Evolutionary conservation across 2,329 filamentous ascomycete genomes (phyloP).

Genomic region (Calonectria honghensis): DNA sequence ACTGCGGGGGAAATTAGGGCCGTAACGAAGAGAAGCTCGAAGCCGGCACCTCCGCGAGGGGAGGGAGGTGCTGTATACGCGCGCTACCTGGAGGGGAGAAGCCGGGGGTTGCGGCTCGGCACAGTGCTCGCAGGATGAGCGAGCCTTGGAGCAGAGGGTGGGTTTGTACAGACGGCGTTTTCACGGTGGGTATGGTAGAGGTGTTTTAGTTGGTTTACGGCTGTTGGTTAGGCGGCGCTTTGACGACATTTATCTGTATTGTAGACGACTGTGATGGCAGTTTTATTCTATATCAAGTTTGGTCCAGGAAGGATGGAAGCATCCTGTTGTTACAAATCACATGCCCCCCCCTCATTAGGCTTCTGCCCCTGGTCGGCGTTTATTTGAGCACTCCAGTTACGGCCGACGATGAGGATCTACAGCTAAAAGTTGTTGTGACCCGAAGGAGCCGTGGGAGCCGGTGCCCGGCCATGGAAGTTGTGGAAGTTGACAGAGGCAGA

Average conservation of each 20-base stretch:
- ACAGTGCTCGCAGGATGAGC: constrained; percentile 6
- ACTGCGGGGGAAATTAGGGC: constrained; percentile 62
- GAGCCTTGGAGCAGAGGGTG: not conserved
- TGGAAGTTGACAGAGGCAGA: constrained; percentile 31
- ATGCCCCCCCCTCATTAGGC: constrained; percentile 18
- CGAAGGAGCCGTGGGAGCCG: constrained; percentile 52
- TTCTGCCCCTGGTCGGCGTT: constrained; percentile 31
- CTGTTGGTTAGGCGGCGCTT: constrained; percentile 32
- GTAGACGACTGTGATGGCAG: constrained; percentile 48
- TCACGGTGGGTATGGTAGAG: constrained; percentile 46
- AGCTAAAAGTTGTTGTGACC: constrained; percentile 39
- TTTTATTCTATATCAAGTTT: constrained; percentile 36
- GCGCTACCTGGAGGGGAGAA: not conserved
- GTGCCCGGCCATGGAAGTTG: constrained; percentile 20
- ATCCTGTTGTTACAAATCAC: constrained; percentile 25
- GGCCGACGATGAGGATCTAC: constrained; percentile 37
- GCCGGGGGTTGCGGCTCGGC: not conserved
- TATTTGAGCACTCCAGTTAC: constrained; percentile 43
- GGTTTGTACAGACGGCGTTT: constrained; percentile 36
- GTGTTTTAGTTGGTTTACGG: constrained; percentile 36
- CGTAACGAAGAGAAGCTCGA: constrained; percentile 45
- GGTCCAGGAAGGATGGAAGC: constrained; percentile 26
- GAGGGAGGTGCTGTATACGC: constrained; percentile 8
- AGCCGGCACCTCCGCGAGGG: constrained; percentile 6
- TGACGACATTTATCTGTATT: constrained; percentile 42